Conservation (phyloP, 73 alveolate genomes). For the Uronychia binucleata region DNA sequence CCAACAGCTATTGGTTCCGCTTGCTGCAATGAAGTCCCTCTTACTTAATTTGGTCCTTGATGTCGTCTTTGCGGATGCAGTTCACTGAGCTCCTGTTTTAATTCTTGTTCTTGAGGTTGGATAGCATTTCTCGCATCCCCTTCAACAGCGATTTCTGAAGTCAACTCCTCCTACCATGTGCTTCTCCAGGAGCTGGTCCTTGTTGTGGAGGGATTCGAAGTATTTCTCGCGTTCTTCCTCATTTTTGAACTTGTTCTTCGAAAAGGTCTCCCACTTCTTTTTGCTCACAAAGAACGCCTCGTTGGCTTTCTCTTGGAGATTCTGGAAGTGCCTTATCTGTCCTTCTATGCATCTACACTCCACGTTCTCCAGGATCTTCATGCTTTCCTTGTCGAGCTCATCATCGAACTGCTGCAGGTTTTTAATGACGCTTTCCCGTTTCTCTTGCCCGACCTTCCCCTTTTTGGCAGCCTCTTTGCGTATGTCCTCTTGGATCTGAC, state of each 20-base stretch:
- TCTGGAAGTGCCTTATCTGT: background rate
- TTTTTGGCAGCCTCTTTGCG: background rate
- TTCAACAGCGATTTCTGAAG: background rate
- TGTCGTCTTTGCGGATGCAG: background rate
- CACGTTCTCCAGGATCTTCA: background rate
- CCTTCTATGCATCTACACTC: background rate
- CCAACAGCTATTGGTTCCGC: background rate
- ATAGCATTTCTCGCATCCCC: background rate
- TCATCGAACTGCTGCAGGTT: background rate
- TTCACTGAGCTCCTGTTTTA: background rate
- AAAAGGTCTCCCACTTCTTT: background rate
- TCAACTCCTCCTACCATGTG: background rate
- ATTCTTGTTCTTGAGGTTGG: background rate
- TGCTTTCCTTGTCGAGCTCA: background rate
- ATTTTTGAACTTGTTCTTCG: background rate
- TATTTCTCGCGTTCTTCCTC: background rate
- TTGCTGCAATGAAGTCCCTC: background rate
- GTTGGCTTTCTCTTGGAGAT: background rate
- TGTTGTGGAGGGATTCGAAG: background rate
- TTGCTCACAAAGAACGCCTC: background rate
- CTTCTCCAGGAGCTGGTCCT: background rate
- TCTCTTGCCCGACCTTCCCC: background rate
- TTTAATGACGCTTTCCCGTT: background rate
- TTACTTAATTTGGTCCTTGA: background rate
- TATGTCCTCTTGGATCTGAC: background rate